phyloP scores from a whole-genome alignment of 805 yeast genomes.

The Myxozyma udenii region DNA sequence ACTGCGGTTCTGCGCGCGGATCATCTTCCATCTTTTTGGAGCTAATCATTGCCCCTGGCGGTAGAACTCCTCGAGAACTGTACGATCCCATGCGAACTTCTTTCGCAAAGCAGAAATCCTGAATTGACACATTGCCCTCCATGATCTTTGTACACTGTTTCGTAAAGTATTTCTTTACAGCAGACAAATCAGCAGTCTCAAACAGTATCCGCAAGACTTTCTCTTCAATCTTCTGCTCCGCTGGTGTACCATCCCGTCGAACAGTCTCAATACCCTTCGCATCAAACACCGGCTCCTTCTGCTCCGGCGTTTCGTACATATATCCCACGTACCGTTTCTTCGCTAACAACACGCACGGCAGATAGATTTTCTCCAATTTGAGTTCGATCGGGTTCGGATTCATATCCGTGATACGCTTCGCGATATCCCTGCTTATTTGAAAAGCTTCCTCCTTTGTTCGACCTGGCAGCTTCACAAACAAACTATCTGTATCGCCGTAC shows the following conservation, averaged over 20 bases:
- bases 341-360: constrained; percentile 75
- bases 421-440: constrained; percentile 65
- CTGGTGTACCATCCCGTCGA: constrained; percentile 90
- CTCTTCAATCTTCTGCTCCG: constrained; percentile 80
- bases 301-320: constrained; percentile 60
- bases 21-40: constrained; percentile 60
- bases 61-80: constrained; percentile 62
- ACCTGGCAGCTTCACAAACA: constrained; percentile 89
- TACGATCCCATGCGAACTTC: constrained; percentile 85
- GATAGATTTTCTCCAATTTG: constrained; percentile 90
- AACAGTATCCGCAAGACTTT: constrained; percentile 61
- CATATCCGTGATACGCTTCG: constrained; percentile 55
- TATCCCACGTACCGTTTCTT: constrained; percentile 92
- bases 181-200: constrained; percentile 65
- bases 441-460: constrained; percentile 75
- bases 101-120: constrained; percentile 88
- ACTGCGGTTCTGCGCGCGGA: constrained; percentile 77
- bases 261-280: constrained; percentile 97
- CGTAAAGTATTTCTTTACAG: constrained; percentile 62
- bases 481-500: constrained; percentile 94
- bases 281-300: constrained; percentile 66
- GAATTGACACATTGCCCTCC: constrained; percentile 59
- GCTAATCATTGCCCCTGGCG: constrained; percentile 91
- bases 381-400: constrained; percentile 80
- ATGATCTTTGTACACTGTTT: constrained; percentile 66